Evolutionary conservation across 306 rosid genomes (phyloP).

Genomic region (Datisca glomerata): DNA sequence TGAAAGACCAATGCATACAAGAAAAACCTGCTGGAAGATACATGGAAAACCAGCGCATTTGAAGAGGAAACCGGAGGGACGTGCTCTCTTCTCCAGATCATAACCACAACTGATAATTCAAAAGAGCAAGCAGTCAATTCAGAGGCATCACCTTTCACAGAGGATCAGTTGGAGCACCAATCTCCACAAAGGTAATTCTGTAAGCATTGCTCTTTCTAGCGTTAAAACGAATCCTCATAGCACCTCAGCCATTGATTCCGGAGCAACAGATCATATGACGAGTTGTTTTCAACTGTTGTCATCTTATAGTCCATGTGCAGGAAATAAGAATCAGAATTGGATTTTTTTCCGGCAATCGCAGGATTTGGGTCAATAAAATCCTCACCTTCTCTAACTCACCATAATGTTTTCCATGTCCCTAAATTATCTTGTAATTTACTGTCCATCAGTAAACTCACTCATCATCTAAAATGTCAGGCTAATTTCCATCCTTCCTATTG

Average conservation of each 20-base stretch:
- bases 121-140: not conserved
- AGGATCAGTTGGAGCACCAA: not conserved
- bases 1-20: not conserved
- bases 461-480: not conserved
- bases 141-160: not conserved
- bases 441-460: not conserved
- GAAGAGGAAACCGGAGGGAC: not conserved
- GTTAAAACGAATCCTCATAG: not conserved
- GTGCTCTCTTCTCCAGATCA: not conserved
- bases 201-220: not conserved
- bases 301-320: not conserved
- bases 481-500: not conserved
- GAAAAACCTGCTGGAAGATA: not conserved
- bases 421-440: no score
- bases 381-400: not conserved
- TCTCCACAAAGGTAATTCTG: not conserved
- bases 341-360: not conserved
- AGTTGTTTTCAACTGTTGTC: not conserved
- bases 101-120: not conserved
- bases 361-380: not conserved
- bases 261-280: not conserved
- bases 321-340: not conserved
- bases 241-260: not conserved
- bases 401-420: not conserved
- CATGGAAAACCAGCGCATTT: no score